Conservation (phyloP, 2,329 filamentous ascomycete species). For the Nakataea oryzae region DNA sequence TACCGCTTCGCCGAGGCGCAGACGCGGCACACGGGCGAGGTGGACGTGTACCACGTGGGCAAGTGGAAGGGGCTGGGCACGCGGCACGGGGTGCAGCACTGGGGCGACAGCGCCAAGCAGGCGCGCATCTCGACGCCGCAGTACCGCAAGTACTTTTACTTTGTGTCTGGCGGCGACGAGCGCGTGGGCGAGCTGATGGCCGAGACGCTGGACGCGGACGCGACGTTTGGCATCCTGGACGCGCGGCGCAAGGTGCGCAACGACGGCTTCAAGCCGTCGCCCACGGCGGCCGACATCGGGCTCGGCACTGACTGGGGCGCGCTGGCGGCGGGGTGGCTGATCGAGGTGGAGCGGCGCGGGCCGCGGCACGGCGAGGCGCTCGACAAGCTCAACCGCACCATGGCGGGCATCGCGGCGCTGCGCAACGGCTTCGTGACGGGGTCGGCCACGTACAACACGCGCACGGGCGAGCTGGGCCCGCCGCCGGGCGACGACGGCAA, state of each 20-base stretch:
- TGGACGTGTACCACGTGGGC: constrained; percentile 52
- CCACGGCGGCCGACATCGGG: constrained; percentile 33
- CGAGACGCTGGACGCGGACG: constrained; percentile 38
- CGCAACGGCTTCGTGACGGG: constrained; percentile 51
- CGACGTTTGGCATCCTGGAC: constrained; percentile 42
- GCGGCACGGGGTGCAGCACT: constrained; percentile 53
- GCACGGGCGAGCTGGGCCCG: constrained; percentile 36
- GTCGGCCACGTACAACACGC: constrained; percentile 37
- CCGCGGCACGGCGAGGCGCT: constrained; percentile 40
- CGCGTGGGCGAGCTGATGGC: constrained; percentile 42
- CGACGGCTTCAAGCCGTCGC: constrained; percentile 35
- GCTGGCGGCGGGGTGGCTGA: constrained; percentile 44
- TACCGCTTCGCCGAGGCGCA: constrained; percentile 49
- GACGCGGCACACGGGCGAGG: constrained; percentile 48
- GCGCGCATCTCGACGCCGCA: constrained; percentile 47
- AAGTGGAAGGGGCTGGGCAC: constrained; percentile 49
- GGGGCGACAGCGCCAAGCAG: constrained; percentile 50
- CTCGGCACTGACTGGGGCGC: constrained; percentile 51
- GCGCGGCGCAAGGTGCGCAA: constrained; percentile 47
- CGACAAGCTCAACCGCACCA: constrained; percentile 35
- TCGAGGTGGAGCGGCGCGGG: constrained; percentile 49
- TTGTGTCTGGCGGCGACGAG: constrained; percentile 46
- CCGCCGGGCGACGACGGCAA: constrained; percentile 43
- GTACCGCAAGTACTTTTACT: constrained; percentile 48
- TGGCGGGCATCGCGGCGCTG: constrained; percentile 39